phyloP scores from a whole-genome alignment of 1,284 basidiomycete genomes.

The Hymenochaete sp. region DNA sequence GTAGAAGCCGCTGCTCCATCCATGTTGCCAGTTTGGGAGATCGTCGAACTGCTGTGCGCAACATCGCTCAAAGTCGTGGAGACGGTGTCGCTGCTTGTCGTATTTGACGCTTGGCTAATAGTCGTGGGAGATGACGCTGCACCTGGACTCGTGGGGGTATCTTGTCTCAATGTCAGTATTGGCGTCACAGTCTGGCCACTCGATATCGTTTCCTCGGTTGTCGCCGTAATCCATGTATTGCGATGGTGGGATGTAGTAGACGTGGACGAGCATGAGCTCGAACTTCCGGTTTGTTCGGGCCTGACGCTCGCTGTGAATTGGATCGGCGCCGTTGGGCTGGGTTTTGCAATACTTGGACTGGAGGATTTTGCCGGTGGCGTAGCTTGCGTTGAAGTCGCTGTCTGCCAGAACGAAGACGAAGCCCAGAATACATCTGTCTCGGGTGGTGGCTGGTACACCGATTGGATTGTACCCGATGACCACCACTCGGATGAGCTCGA shows the following conservation, averaged over 20 bases:
- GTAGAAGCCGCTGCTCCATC: not conserved
- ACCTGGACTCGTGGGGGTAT: not conserved
- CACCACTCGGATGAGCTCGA: no score
- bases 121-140: not conserved
- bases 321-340: not conserved
- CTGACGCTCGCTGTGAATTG: not conserved
- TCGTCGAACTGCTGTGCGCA: not conserved
- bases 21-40: not conserved
- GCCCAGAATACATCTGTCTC: not conserved
- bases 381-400: not conserved
- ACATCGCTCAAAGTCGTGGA: not conserved
- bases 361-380: not conserved
- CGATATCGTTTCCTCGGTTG: conserved; percentile 1
- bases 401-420: not conserved
- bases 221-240: conserved; percentile 14
- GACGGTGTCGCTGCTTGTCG: not conserved
- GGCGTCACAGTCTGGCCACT: conserved; percentile 8
- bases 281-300: not conserved
- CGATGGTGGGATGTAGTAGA: not conserved
- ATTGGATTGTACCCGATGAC: no score
- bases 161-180: not conserved
- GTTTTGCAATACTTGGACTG: not conserved
- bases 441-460: not conserved
- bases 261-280: not conserved
- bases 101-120: not conserved